Evolutionary conservation across 495 filamentous ascomycete species (phyloP), one percentile per base, ranked within the genome.

Genomic region (Friedmanniomyces simplex): DNA sequence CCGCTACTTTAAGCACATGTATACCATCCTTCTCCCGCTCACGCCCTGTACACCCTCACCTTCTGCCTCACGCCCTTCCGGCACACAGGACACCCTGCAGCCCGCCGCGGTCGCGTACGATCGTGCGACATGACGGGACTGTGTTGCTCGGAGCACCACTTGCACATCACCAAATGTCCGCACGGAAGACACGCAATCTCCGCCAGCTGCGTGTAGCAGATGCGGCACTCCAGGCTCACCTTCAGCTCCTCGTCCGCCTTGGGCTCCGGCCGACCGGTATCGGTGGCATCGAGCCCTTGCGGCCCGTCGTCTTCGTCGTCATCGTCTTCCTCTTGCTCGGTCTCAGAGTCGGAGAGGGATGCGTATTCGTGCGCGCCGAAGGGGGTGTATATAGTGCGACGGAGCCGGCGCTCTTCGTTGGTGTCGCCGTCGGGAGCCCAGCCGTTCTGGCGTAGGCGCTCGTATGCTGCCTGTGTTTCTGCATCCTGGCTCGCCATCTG

Each of bases 131-230:
- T 55, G 30, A 56, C 48, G 5, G 69, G 69, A 16, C 62, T 56
- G 21, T 67, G 59, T 26, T 68, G 59, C 20, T 71, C 68, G 2
- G 67, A 67, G 56, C 71, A 73, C 68, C 68, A 73, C 64, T 66
- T 48, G 60, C 79, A 82, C 67, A 82, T 72, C 16, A 78, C 73
- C 45, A 79, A 66, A 66, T 82, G 79, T 7, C 77, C 79, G 49
- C 79, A 82, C 1, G 79, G 79, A 14, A 82, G 63, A 12, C 79
- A 56, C 14, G 76, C 73, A 0, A 76, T 79, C 65, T 80, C 76
- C 10, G 79, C 75, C 1, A 77, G 30, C 63, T 83, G 80, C 0
- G 64, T 68, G 55, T 77, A 77, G 63, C 80, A 83, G 28, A 81
- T 70, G 53, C 77, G 75, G 60, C 80, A 83, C 53, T 77, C 74